These are phyloP conservation scores for Phaeotremella skinneri DNA, from an alignment of 768 basidiomycete genomes.

Conservation along the genomic window DNA sequence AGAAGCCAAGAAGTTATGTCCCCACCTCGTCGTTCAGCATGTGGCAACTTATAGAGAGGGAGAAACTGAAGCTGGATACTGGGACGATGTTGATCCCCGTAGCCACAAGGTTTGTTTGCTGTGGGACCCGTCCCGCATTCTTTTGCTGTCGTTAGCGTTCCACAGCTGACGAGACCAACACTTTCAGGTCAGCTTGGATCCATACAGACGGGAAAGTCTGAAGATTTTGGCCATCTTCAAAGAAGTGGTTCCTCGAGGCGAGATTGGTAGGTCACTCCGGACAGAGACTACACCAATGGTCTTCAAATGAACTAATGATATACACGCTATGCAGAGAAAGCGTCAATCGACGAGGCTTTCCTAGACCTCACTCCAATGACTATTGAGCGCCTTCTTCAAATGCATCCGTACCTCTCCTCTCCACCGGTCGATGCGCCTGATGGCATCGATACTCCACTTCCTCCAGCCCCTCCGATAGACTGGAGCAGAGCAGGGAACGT, in stretches of 20 bases:
- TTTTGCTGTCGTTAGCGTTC: neutral
- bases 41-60: constrained; percentile 79
- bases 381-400: constrained; percentile 68
- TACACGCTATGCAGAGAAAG: constrained; percentile 68
- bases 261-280: constrained; percentile 64
- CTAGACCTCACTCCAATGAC: constrained; percentile 83
- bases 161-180: neutral
- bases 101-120: constrained; percentile 81
- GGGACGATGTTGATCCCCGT: constrained; percentile 79
- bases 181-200: constrained; percentile 81
- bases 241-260: constrained; percentile 70
- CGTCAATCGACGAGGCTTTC: constrained; percentile 96
- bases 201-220: constrained; percentile 82
- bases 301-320: neutral
- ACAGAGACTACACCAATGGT: neutral
- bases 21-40: constrained; percentile 78
- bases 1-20: constrained; percentile 82
- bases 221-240: constrained; percentile 84
- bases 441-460: constrained; percentile 58
- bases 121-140: too few species aligned
- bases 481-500: constrained; percentile 49
- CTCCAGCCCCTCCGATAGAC: constrained; percentile 46
- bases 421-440: constrained; percentile 67
- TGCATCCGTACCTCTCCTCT: constrained; percentile 71
- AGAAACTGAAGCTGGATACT: constrained; percentile 74